phyloP scores from a whole-genome alignment of 139 green algal species.

The Desmodesmus armatus region DNA sequence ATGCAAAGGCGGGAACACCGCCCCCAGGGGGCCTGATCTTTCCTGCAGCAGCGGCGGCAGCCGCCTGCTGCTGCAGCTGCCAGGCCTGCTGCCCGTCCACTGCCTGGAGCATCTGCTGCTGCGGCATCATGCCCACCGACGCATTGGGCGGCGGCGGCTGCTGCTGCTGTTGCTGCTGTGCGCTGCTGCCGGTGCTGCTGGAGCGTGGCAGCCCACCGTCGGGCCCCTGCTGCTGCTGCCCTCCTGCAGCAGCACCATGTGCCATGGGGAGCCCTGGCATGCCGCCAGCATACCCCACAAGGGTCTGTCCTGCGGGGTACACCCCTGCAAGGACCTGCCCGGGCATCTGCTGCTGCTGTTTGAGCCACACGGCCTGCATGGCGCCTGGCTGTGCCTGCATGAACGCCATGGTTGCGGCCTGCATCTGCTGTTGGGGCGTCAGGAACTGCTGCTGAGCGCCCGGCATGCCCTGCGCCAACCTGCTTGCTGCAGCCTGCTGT shows the following conservation, averaged over 20 bases:
- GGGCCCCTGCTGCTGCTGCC: background rate
- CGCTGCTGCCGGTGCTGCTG: constrained; percentile 33
- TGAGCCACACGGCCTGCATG: constrained; percentile 34
- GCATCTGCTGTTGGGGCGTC: constrained; percentile 31
- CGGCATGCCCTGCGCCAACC: background rate
- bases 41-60: background rate
- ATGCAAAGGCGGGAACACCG: too few relatives aligned
- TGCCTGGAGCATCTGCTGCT: background rate
- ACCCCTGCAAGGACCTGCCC: constrained; percentile 1
- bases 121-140: too few relatives aligned
- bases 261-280: too few relatives aligned
- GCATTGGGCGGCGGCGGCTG: background rate
- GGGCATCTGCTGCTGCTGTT: constrained; percentile 25
- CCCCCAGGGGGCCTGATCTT: too few relatives aligned
- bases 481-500: constrained; percentile 2
- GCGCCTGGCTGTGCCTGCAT: too few relatives aligned
- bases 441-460: constrained; percentile 19
- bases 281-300: too few relatives aligned
- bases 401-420: background rate
- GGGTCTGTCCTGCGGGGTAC: constrained; percentile 19
- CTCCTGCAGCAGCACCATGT: background rate
- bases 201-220: constrained; percentile 12
- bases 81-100: too few relatives aligned
- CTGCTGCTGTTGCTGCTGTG: background rate
- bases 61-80: background rate